phyloP scores from a whole-genome alignment of 2,329 filamentous ascomycete species.

The Colletotrichum ledebouriae region DNA sequence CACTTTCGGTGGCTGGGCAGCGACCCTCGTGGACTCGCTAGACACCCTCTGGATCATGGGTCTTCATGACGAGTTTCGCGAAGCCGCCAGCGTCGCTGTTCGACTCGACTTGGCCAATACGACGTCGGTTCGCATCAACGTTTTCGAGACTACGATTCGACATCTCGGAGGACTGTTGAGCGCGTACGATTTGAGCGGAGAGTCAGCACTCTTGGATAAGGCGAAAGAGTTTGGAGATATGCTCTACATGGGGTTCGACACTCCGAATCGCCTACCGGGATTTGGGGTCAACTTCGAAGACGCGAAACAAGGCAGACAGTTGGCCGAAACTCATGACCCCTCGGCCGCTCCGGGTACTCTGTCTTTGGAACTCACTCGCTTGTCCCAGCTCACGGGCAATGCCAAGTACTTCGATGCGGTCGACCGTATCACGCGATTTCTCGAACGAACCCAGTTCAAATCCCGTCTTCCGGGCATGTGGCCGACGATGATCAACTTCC shows the following conservation, averaged over 20 bases:
- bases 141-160: slow-evolving; percentile 79
- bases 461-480: slow-evolving; percentile 80
- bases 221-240: slow-evolving; percentile 74
- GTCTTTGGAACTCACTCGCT: slow-evolving; percentile 78
- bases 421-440: slow-evolving; percentile 74
- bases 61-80: slow-evolving; percentile 62
- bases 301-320: slow-evolving; percentile 21
- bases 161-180: slow-evolving; percentile 78
- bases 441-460: slow-evolving; percentile 73
- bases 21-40: slow-evolving; percentile 60
- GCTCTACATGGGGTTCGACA: slow-evolving; percentile 76
- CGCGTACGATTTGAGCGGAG: slow-evolving; percentile 76
- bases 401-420: slow-evolving; percentile 81
- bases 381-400: slow-evolving; percentile 80
- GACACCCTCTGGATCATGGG: slow-evolving; percentile 70
- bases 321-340: slow-evolving; percentile 50
- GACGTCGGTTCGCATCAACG: slow-evolving; percentile 61
- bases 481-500: slow-evolving; percentile 74
- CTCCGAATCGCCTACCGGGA: slow-evolving; percentile 73
- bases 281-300: slow-evolving; percentile 41
- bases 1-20: slow-evolving; percentile 63
- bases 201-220: slow-evolving; percentile 69
- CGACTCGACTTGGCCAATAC: slow-evolving; percentile 67
- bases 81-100: slow-evolving; percentile 58
- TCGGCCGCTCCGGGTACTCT: slow-evolving; percentile 71